Base-by-base conservation (phyloP, 768 basidiomycete genomes). In the Mrakia gelida region DNA sequence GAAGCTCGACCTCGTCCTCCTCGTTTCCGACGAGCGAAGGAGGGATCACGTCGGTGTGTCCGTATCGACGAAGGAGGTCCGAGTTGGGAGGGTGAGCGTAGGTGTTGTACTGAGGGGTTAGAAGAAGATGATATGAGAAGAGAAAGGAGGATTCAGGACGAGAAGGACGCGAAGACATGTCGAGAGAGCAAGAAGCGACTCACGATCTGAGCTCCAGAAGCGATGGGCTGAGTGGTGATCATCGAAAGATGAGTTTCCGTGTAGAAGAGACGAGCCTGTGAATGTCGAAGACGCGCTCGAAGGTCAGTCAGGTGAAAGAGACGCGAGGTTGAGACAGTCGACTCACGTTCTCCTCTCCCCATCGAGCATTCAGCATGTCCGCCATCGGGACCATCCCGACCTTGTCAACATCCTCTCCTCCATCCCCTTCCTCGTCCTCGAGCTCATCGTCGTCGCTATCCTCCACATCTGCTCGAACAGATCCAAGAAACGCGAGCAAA, bases 321-420 rank as follows among this genome's bases (percentile, higher is more conserved):
- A 67, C 15, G 28, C 16, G 49, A 45, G 2, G 49, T 3, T 2
- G 49, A 21, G 23, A 18, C 3, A 21, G 32, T 21, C 13, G 3
- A 84, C 90, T 80, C 81, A 94, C 95, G 80, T 98, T 98, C 83
- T 94, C 92, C 56, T 88, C 88, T 11, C 89, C 91, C 83, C 89
- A 92, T 74, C 90, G 88, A 16, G 96, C 97, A 82, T 99, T 99
- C 71, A 99, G 86, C 86, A 98, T 90, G 84, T 99, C 97, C 4
- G 97, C 97, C 86, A 98, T 90, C 0, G 96, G 95, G 6, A 98
- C 92, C 94, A 98, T 95, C 3, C 92, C 90, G 15, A 92, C 89
- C 79, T 92, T 89, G 15, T 88, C 87, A 9, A 88, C 85, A 77
- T 89, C 88, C 28, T 89, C 89, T 5, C 84, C 86, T 1, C 88